Conservation (phyloP, 768 basidiomycete genomes). For the Mycena maculata region DNA sequence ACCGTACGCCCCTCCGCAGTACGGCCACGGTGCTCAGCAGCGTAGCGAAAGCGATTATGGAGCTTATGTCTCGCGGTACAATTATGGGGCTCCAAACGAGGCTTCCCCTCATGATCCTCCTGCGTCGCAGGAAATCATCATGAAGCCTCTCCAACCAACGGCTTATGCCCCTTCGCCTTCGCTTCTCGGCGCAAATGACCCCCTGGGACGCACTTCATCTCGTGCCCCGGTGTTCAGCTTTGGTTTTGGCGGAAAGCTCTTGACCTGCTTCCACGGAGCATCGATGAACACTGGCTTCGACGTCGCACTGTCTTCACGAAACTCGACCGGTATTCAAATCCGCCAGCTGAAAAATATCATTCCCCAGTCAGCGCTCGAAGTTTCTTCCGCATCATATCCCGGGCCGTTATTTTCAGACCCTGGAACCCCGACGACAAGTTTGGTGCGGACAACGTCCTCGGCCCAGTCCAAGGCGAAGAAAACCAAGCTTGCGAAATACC, state of each 20-base stretch:
- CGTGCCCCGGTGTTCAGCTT: conserved; percentile 87
- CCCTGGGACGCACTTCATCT: conserved; percentile 76
- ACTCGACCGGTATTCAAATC: conserved; percentile 76
- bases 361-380: conserved; percentile 71
- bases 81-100: conserved; percentile 33
- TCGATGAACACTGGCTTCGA: conserved; percentile 81
- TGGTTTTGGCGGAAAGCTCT: conserved; percentile 92
- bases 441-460: conserved; percentile 72
- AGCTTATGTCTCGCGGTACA: conserved; percentile 42
- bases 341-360: conserved; percentile 76
- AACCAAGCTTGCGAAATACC: conserved; percentile 77
- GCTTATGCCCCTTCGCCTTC: conserved; percentile 90
- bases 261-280: conserved; percentile 87
- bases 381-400: conserved; percentile 73
- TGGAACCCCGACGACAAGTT: conserved; percentile 68
- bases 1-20: conserved; percentile 48
- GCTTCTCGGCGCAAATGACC: conserved; percentile 84
- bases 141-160: conserved; percentile 54
- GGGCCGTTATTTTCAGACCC: conserved; percentile 90
- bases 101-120: conserved; percentile 32
- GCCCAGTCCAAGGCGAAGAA: conserved; percentile 87
- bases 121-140: conserved; percentile 47
- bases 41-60: conserved; percentile 43
- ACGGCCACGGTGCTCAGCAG: conserved; percentile 35
- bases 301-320: conserved; percentile 77